These are phyloP conservation scores for Tylopilus vinaceipallidus DNA, from an alignment of 768 basidiomycete genomes.

Conservation along the genomic window DNA sequence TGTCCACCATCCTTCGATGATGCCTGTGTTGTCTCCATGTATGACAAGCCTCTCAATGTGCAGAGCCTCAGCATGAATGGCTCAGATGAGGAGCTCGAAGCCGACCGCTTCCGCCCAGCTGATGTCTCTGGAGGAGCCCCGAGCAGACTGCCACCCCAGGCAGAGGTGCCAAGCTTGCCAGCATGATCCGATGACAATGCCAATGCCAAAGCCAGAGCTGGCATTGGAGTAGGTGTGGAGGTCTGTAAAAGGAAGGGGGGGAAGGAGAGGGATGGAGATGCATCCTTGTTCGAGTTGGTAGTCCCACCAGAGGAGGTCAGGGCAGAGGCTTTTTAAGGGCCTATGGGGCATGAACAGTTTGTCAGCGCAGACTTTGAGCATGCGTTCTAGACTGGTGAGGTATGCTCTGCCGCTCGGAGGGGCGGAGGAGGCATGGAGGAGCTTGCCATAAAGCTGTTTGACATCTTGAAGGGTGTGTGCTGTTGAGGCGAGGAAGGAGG, in stretches of 20 bases:
- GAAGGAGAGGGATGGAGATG: not conserved
- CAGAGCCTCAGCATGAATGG: not conserved
- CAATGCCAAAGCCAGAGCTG: not conserved
- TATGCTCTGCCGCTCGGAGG: not conserved
- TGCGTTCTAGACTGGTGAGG: not conserved
- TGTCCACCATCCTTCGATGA: not conserved
- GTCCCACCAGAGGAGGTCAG: not conserved
- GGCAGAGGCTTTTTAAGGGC: not conserved
- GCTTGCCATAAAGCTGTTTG: not conserved
- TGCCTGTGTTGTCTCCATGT: not conserved
- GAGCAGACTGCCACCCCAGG: not conserved
- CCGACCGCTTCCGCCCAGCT: not conserved
- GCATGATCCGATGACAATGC: not conserved
- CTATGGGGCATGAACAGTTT: not conserved
- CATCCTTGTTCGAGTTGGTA: not conserved
- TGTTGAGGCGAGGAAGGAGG: accelerated
- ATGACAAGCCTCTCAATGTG: not conserved
- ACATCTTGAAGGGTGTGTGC: not conserved
- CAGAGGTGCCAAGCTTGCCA: not conserved
- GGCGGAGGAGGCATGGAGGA: not conserved
- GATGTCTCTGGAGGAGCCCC: not conserved
- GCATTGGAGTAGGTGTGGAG: not conserved
- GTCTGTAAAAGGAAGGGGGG: not conserved
- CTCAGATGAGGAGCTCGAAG: not conserved
- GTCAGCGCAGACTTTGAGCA: not conserved